Percentiles rank a stretch among this genome's conserved stretches.
Evolutionary conservation across 345 rosid species (phyloP).

Genomic region (Brassica juncea): DNA sequence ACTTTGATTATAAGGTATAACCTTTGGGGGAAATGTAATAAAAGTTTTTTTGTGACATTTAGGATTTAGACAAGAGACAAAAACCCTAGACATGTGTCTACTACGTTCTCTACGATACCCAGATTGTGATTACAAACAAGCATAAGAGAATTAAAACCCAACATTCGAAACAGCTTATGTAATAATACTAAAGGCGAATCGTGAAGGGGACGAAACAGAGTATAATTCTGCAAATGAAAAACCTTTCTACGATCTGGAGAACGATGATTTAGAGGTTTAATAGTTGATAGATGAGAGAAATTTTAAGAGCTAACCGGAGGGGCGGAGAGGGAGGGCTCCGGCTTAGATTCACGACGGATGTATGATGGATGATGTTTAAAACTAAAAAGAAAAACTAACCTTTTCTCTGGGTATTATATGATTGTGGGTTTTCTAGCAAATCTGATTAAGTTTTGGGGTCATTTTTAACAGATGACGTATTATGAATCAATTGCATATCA

Average conservation of each 20-base stretch:
- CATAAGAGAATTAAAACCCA: not conserved
- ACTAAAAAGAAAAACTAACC: no score
- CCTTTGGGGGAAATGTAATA: not conserved
- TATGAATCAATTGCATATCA: conserved; percentile 11
- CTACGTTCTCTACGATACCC: conserved; percentile 9
- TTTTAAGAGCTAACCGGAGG: conserved; percentile 13
- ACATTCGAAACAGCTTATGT: not conserved
- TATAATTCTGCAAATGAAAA: not conserved
- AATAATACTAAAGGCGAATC: not conserved
- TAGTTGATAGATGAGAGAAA: not conserved
- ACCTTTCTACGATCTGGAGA: not conserved
- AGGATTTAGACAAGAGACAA: not conserved
- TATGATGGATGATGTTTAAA: not conserved
- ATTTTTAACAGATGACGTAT: not conserved
- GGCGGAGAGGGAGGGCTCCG: conserved; percentile 13
- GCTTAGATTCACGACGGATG: conserved; percentile 14
- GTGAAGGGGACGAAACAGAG: not conserved
- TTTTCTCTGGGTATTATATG: not conserved
- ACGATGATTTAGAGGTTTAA: not conserved
- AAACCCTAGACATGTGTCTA: conserved; percentile 25
- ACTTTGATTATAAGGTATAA: not conserved
- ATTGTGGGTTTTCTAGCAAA: not conserved
- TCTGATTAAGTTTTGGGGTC: not conserved
- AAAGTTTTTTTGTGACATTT: not conserved
- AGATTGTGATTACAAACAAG: conserved; percentile 11